Conservation (phyloP, 345 rosid species). For the Heritiera fomes region DNA sequence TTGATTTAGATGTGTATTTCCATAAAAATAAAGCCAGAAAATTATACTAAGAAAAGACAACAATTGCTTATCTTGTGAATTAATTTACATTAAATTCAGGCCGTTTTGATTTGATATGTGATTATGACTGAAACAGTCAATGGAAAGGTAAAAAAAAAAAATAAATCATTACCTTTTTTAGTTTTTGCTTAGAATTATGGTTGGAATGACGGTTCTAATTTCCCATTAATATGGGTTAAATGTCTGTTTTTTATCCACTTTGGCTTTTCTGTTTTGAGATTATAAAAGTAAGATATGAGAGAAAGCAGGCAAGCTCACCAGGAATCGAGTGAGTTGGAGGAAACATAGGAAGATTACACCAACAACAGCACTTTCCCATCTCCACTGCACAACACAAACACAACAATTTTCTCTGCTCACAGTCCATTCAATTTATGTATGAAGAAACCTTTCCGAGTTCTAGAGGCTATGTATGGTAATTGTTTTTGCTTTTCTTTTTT, state of each 20-base stretch:
- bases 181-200: not conserved
- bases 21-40: too few species aligned
- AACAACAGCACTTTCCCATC: slow-evolving; percentile 70
- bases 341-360: slow-evolving; percentile 65
- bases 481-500: too few species aligned
- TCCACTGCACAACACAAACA: slow-evolving; percentile 56
- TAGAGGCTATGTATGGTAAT: too few species aligned
- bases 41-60: too few species aligned
- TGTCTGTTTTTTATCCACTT: too few species aligned
- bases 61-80: too few species aligned
- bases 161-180: too few species aligned
- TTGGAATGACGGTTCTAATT: too few species aligned
- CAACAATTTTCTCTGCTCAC: not conserved
- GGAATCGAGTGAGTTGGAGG: slow-evolving; percentile 60
- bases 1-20: too few species aligned
- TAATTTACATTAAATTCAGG: too few species aligned
- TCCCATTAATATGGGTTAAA: too few species aligned
- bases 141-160: not conserved
- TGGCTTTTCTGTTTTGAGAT: too few species aligned
- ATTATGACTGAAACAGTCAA: not conserved
- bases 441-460: not conserved
- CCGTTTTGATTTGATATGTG: not conserved
- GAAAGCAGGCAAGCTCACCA: slow-evolving; percentile 41
- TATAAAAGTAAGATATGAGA: not conserved
- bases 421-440: not conserved